phyloP scores from a whole-genome alignment of 768 basidiomycete genomes.

The Lactifluus volemus region DNA sequence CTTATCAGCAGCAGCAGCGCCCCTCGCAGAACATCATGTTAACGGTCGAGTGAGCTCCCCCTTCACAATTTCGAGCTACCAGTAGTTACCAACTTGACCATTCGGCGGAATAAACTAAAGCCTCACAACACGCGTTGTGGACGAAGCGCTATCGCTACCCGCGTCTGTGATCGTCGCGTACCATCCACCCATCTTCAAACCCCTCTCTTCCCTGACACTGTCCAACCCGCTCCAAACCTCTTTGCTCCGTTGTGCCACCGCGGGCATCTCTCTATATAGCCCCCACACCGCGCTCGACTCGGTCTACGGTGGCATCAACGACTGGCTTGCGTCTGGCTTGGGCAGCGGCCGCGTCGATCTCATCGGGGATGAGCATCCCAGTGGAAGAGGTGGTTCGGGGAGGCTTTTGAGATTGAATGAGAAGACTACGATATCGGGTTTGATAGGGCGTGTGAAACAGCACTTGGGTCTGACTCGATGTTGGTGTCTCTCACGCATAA shows the following conservation, averaged over 20 bases:
- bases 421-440: slow-evolving; percentile 22
- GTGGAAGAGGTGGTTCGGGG: slow-evolving; percentile 27
- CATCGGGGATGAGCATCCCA: slow-evolving; percentile 28
- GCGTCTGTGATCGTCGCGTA: slow-evolving; percentile 70
- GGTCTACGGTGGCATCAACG: slow-evolving; percentile 81
- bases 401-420: slow-evolving; percentile 10
- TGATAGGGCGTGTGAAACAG: slow-evolving; percentile 35
- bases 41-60: slow-evolving; percentile 33
- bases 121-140: slow-evolving; percentile 60
- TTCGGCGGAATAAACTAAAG: slow-evolving; percentile 38
- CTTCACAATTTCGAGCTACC: not conserved
- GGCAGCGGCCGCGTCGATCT: slow-evolving; percentile 29
- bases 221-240: slow-evolving; percentile 70
- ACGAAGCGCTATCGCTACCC: slow-evolving; percentile 54
- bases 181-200: slow-evolving; percentile 79
- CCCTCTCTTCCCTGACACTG: slow-evolving; percentile 67
- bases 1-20: slow-evolving; percentile 26
- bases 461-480: slow-evolving; percentile 27
- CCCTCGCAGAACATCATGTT: slow-evolving; percentile 29
- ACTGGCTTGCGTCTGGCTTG: slow-evolving; percentile 60
- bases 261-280: slow-evolving; percentile 77
- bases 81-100: not conserved
- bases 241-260: slow-evolving; percentile 69
- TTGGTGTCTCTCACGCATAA: slow-evolving; percentile 28
- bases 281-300: slow-evolving; percentile 87